Conservation (phyloP, 306 rosid genomes). For the Trifolium pratense region DNA sequence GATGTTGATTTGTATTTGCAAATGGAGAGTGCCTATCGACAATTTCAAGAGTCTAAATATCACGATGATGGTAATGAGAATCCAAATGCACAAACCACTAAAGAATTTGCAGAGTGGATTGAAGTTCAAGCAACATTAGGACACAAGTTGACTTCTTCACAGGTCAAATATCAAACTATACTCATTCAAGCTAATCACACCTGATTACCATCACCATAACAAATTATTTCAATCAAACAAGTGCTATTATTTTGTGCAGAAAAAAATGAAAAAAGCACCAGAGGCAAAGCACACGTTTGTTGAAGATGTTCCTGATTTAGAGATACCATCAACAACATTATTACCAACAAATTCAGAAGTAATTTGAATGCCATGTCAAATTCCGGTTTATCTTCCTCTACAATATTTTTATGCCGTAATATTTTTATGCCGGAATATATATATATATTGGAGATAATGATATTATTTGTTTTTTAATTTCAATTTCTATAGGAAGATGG, state of each 20-base stretch:
- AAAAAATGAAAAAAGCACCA: background rate
- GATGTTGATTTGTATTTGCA: no score
- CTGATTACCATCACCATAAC: background rate
- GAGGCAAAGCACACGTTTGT: conserved; percentile 21
- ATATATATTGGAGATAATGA: background rate
- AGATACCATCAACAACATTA: background rate
- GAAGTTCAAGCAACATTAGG: background rate
- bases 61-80: no score
- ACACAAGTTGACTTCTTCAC: background rate
- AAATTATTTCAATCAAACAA: background rate
- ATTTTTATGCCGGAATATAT: no score
- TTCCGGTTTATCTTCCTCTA: no score
- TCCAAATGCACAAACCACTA: background rate
- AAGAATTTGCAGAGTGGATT: background rate
- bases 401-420: no score
- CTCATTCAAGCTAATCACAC: background rate
- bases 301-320: background rate
- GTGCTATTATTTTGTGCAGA: background rate
- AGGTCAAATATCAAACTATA: background rate
- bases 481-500: background rate
- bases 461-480: no score
- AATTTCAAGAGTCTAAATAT: no score
- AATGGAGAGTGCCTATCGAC: no score
- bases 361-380: background rate
- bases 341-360: background rate